Base-by-base conservation (phyloP, 208 protist species). In the Herpetomonas samuelpessoai region DNA sequence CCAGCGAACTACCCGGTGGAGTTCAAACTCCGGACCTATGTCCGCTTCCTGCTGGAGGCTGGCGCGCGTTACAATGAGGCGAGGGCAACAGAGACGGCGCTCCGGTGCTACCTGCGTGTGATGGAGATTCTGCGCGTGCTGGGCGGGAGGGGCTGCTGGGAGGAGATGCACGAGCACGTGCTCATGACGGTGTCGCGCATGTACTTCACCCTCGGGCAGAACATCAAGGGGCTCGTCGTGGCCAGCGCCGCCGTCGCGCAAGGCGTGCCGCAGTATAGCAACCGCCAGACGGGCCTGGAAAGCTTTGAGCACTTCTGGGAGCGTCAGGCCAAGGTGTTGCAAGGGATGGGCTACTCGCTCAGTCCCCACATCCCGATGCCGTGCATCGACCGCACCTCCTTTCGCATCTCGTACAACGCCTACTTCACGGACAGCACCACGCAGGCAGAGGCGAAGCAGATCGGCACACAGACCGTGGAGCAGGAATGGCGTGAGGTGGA, bases 321-420 rank as follows among this genome's bases (percentile, higher is more conserved):
- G 0, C 68, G 63, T 26, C 81, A 90, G 63, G 58, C 68, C 39
- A 57, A 69, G 29, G 83, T 83, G 9, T 44, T 93, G 29, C 16
- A 31, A 0, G 57, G 56, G 7, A 74, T 88, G 29, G 74, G 81
- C 27, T 88, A 81, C 59, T 55, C 60, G 1, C 57, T 87, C 26
- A 89, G 74, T 55, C 81, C 87, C 18, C 87, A 91, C 66, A 87
- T 90, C 76, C 73, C 81, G 24, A 57, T 89, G 35, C 88, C 88
- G 4, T 69, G 68, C 53, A 65, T 92, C 41, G 62, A 79, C 12
- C 71, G 65, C 25, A 52, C 51, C 27, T 85, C 84, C 35, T 67
- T 95, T 50, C 50, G 53, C 45, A 70, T 92, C 3, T 61, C 66
- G 49, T 57, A 68, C 45, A 84, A 92, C 74, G 39, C 53, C 45